A percentile compares a stretch with the other conserved stretches of the same genome.
Conservation (phyloP, 257 asterid genomes). For the Nicotiana sylvestris region DNA sequence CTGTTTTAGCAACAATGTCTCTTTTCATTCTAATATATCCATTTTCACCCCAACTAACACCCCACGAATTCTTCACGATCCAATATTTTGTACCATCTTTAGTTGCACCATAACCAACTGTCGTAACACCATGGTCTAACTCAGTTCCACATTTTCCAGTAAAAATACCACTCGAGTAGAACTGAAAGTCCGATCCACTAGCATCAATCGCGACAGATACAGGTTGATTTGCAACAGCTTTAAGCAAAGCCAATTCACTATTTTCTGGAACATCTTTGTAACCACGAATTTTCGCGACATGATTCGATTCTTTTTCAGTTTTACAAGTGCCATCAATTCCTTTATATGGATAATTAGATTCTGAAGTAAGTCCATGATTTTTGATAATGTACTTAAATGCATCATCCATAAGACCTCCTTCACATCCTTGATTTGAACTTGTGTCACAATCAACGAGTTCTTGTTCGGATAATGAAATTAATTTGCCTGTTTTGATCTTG, state of each 20-base stretch:
- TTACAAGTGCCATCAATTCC: constrained; percentile 30
- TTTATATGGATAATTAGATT: constrained; percentile 32
- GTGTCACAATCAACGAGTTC: constrained; percentile 33
- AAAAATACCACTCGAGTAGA: constrained; percentile 33
- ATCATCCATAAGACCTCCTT: not conserved
- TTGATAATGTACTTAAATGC: constrained; percentile 31
- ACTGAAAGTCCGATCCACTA: not conserved
- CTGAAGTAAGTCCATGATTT: constrained; percentile 33
- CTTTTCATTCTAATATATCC: constrained; percentile 26
- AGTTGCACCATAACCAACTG: constrained; percentile 28
- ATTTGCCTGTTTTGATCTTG: too few relatives aligned
- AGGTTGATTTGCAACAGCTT: constrained; percentile 24
- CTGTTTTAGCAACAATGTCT: constrained; percentile 9
- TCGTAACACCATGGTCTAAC: constrained; percentile 38
- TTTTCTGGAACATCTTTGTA: constrained; percentile 29
- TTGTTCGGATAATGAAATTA: constrained; percentile 26
- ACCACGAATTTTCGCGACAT: not conserved
- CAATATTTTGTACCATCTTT: constrained; percentile 28
- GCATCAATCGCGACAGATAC: not conserved
- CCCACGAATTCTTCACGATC: constrained; percentile 27
- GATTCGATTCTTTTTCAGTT: constrained; percentile 10
- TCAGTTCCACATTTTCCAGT: constrained; percentile 34
- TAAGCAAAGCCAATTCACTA: constrained; percentile 25
- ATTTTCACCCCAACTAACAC: not conserved
- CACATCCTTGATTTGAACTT: constrained; percentile 28